A percentile compares a stretch with the other conserved stretches of the same genome.
These are phyloP conservation scores for Rhododendron henanense DNA, from an alignment of 148 eudicot genomes.

Conservation along the genomic window DNA sequence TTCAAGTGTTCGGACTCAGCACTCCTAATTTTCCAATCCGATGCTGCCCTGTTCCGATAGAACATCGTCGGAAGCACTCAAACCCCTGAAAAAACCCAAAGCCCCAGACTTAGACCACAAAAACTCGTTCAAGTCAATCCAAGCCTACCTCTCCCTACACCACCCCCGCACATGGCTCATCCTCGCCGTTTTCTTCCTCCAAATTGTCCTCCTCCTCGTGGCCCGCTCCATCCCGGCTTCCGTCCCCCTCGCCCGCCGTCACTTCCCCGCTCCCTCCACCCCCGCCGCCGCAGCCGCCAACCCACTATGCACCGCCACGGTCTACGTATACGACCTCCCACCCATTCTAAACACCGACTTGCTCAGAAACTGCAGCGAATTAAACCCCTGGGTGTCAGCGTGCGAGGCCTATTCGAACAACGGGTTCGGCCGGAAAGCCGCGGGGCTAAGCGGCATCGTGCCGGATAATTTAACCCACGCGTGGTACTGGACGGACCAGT, in stretches of 20 bases:
- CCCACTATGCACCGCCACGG: conserved; percentile 31
- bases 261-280: conserved; percentile 1
- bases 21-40: background rate
- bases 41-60: conserved; percentile 39
- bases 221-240: conserved; percentile 31
- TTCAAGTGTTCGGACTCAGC: background rate
- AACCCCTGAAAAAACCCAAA: conserved; percentile 21
- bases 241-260: conserved; percentile 12
- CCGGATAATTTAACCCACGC: conserved; percentile 31
- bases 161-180: conserved; percentile 62
- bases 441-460: conserved; percentile 18
- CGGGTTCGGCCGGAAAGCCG: conserved; percentile 55
- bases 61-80: conserved; percentile 9
- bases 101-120: conserved; percentile 21
- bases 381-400: conserved; percentile 53
- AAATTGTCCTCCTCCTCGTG: conserved; percentile 44
- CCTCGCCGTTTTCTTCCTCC: conserved; percentile 49
- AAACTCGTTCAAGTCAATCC: conserved; percentile 16
- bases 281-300: background rate
- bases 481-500: conserved; percentile 83
- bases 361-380: conserved; percentile 40
- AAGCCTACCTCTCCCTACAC: conserved; percentile 18
- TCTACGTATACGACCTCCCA: conserved; percentile 72
- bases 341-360: conserved; percentile 48
- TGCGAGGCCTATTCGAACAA: conserved; percentile 55